These are phyloP conservation scores for Mucor indicus DNA, from an alignment of 371 early-diverging fungal genomes.

Conservation along the genomic window DNA sequence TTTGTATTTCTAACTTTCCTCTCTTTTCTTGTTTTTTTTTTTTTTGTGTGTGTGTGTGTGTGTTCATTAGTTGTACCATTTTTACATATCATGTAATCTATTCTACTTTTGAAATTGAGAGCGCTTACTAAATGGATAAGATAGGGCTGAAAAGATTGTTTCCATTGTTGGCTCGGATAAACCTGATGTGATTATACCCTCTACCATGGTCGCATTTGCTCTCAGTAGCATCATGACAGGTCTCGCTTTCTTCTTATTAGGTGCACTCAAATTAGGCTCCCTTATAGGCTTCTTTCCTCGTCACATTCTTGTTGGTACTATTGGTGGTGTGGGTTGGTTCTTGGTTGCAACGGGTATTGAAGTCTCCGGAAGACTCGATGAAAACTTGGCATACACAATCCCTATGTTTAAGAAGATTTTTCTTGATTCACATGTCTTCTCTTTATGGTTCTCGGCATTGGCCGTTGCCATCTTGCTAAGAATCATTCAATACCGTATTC, in stretches of 20 bases:
- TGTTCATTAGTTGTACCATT: slow-evolving; percentile 73
- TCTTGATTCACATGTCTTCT: slow-evolving; percentile 53
- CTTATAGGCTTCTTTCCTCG: slow-evolving; percentile 92
- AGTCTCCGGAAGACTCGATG: slow-evolving; percentile 71
- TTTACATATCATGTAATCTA: slow-evolving; percentile 82
- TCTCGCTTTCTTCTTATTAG: slow-evolving; percentile 81
- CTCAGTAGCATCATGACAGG: slow-evolving; percentile 85
- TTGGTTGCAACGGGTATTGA: slow-evolving; percentile 89
- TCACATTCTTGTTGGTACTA: slow-evolving; percentile 93
- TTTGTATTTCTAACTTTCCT: background rate
- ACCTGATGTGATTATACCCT: slow-evolving; percentile 73
- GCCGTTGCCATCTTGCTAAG: slow-evolving; percentile 69
- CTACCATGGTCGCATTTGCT: slow-evolving; percentile 88
- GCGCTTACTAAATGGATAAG: background rate
- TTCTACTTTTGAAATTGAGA: background rate
- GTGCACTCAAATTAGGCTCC: slow-evolving; percentile 76
- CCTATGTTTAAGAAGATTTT: slow-evolving; percentile 59
- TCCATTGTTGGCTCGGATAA: slow-evolving; percentile 54
- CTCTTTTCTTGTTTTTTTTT: background rate
- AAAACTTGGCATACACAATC: slow-evolving; percentile 46
- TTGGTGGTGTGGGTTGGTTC: slow-evolving; percentile 95
- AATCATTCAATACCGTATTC: slow-evolving; percentile 36
- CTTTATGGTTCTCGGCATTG: slow-evolving; percentile 81
- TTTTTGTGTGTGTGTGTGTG: background rate
- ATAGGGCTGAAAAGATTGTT: slow-evolving; percentile 68